Conservation (phyloP, 345 rosid genomes). For the Heritiera littoralis region DNA sequence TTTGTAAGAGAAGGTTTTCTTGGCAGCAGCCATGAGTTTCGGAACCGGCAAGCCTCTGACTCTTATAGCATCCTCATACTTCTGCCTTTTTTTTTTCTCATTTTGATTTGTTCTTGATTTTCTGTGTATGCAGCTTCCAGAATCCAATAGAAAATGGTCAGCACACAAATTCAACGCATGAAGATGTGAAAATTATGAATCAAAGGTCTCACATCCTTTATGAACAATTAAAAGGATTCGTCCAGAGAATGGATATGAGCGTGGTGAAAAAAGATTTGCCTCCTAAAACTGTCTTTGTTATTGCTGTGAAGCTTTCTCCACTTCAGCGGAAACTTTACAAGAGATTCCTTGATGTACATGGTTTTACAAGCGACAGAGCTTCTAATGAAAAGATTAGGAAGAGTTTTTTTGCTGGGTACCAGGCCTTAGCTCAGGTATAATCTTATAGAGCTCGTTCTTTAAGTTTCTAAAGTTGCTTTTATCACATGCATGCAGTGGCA, state of each 20-base stretch:
- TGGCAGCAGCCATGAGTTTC: constrained; percentile 97
- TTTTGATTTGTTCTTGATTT: constrained; percentile 26
- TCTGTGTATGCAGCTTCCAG: constrained; percentile 71
- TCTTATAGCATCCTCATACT: constrained; percentile 21
- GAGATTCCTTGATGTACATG: constrained; percentile 90
- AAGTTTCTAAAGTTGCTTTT: constrained; percentile 13
- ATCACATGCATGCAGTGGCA: neutral
- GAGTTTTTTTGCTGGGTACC: constrained; percentile 98
- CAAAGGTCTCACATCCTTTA: constrained; percentile 98
- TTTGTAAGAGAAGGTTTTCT: constrained; percentile 99
- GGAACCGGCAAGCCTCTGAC: constrained; percentile 77
- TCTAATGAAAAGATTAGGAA: constrained; percentile 71
- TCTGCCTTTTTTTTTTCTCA: constrained; percentile 20
- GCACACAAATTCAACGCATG: constrained; percentile 90
- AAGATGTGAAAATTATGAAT: constrained; percentile 98
- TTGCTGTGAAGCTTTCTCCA: constrained; percentile 93
- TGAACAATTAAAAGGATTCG: constrained; percentile 96
- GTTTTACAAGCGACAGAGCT: constrained; percentile 59
- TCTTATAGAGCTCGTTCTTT: constrained; percentile 13
- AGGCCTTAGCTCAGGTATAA: constrained; percentile 96
- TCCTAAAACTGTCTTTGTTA: constrained; percentile 94
- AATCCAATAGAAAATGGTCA: constrained; percentile 99
- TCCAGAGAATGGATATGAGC: constrained; percentile 99
- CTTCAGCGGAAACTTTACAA: constrained; percentile 89
- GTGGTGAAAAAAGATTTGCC: constrained; percentile 98